A percentile compares a stretch with the other conserved stretches of the same genome.
These are phyloP conservation scores for Penicillium sp. DNA, from an alignment of 2,329 filamentous ascomycete genomes.

Conservation along the genomic window DNA sequence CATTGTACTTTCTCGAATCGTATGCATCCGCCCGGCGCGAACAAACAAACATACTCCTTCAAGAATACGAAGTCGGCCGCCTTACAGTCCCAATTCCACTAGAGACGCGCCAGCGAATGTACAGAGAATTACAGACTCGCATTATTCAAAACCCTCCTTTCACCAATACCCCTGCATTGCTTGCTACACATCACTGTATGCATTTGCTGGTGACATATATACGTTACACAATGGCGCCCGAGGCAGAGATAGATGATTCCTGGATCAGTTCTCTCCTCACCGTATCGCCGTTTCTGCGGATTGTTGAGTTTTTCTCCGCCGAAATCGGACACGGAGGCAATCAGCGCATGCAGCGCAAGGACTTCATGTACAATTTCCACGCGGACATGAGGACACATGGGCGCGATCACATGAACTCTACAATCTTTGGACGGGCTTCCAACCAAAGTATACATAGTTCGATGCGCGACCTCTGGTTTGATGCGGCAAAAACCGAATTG, in stretches of 20 bases:
- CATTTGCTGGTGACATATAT: slow-evolving; percentile 40
- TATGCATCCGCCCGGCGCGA: slow-evolving; percentile 39
- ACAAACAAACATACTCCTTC: slow-evolving; percentile 37
- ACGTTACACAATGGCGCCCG: slow-evolving; percentile 36
- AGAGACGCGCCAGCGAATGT: slow-evolving; percentile 34
- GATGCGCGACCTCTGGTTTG: slow-evolving; percentile 42
- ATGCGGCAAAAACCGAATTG: slow-evolving; percentile 35
- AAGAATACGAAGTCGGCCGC: slow-evolving; percentile 38
- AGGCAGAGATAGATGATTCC: slow-evolving; percentile 33
- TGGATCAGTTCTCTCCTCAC: slow-evolving; percentile 44
- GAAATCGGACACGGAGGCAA: slow-evolving; percentile 44
- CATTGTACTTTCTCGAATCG: slow-evolving; percentile 42
- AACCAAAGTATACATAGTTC: slow-evolving; percentile 31
- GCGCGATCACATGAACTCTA: slow-evolving; percentile 38
- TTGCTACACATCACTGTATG: slow-evolving; percentile 45
- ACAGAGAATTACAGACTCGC: slow-evolving; percentile 35
- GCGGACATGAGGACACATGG: slow-evolving; percentile 37
- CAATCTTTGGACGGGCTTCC: slow-evolving; percentile 35
- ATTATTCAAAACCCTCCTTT: slow-evolving; percentile 43
- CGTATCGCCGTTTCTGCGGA: slow-evolving; percentile 38
- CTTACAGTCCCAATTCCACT: slow-evolving; percentile 38
- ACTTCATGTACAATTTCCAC: slow-evolving; percentile 46
- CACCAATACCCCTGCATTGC: slow-evolving; percentile 37
- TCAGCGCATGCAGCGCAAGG: slow-evolving; percentile 40
- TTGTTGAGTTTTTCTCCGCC: slow-evolving; percentile 44